Evolutionary conservation across 2,329 filamentous ascomycete genomes (phyloP).

Genomic region (Verticillium nubilum): DNA sequence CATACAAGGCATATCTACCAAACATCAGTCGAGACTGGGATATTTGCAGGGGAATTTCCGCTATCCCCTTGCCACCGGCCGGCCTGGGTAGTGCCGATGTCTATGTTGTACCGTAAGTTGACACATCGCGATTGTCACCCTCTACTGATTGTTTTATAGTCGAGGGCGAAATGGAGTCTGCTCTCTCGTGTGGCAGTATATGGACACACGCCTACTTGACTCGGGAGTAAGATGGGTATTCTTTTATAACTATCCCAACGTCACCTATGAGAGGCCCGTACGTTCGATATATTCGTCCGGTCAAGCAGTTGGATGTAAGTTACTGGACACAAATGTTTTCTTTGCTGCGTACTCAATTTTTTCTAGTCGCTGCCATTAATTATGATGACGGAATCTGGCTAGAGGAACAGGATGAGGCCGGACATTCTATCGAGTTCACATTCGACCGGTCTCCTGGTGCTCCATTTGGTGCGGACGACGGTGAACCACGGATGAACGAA

Average conservation of each 20-base stretch:
- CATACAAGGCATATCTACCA: background rate
- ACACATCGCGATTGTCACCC: no score
- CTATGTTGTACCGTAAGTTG: slow-evolving; percentile 2
- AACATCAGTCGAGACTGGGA: background rate
- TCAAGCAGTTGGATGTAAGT: slow-evolving; percentile 4
- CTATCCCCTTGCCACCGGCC: background rate
- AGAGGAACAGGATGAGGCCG: slow-evolving; percentile 1
- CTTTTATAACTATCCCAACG: slow-evolving; percentile 3
- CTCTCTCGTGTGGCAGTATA: no score
- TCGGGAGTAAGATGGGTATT: slow-evolving; percentile 4
- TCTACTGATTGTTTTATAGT: no score
- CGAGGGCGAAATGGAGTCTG: no score
- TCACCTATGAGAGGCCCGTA: slow-evolving; percentile 2
- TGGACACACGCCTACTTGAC: slow-evolving; percentile 1
- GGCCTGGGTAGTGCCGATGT: background rate
- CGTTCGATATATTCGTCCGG: slow-evolving; percentile 2
- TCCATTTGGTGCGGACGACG: background rate
- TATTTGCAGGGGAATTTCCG: background rate
- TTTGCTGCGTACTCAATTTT: no score
- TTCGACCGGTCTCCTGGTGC: background rate
- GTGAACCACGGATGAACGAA: slow-evolving; percentile 22
- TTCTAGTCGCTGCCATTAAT: slow-evolving; percentile 2
- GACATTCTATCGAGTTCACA: background rate
- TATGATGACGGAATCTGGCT: slow-evolving; percentile 5
- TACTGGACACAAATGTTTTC: no score